Evolutionary conservation across 2,329 filamentous ascomycete genomes (phyloP).

Genomic region (Apiospora rasikravindrae): DNA sequence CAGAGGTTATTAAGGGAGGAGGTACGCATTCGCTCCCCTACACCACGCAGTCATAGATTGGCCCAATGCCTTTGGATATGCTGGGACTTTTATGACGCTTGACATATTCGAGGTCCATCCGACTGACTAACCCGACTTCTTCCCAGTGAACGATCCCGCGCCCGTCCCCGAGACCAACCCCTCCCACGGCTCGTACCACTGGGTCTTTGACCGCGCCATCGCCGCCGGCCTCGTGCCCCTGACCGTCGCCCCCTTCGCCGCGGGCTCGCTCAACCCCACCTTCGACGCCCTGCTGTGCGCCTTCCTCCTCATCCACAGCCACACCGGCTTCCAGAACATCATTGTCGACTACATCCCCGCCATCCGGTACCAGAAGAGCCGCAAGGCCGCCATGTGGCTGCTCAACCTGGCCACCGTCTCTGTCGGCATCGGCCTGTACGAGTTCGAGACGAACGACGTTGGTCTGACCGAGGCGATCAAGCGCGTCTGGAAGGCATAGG

Average conservation of each 20-base stretch:
- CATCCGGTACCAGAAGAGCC: constrained; percentile 69
- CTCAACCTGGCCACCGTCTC: constrained; percentile 80
- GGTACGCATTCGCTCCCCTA: constrained; percentile 54
- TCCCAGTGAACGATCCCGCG: constrained; percentile 91
- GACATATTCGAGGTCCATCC: not conserved
- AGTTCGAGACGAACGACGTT: constrained; percentile 99
- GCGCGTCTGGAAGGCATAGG: constrained; percentile 84
- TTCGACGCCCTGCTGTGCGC: constrained; percentile 86
- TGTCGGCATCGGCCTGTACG: constrained; percentile 89
- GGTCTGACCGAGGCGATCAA: constrained; percentile 89
- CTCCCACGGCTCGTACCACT: constrained; percentile 95
- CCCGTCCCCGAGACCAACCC: constrained; percentile 74
- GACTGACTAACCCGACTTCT: constrained; percentile 22
- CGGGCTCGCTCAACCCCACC: constrained; percentile 87
- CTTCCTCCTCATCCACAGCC: constrained; percentile 86
- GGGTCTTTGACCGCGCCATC: constrained; percentile 91
- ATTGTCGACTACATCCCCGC: constrained; percentile 91
- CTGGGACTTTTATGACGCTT: not conserved
- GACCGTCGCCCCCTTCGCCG: constrained; percentile 88
- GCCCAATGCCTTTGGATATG: not conserved
- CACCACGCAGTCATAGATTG: not conserved
- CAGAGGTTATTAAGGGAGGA: constrained; percentile 77
- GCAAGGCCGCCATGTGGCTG: constrained; percentile 74
- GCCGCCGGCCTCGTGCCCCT: constrained; percentile 84
- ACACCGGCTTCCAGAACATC: constrained; percentile 91